These are phyloP conservation scores for Physcomitrium patens DNA, from an alignment of 225 moss, liverwort and hornwort species.

Conservation along the genomic window DNA sequence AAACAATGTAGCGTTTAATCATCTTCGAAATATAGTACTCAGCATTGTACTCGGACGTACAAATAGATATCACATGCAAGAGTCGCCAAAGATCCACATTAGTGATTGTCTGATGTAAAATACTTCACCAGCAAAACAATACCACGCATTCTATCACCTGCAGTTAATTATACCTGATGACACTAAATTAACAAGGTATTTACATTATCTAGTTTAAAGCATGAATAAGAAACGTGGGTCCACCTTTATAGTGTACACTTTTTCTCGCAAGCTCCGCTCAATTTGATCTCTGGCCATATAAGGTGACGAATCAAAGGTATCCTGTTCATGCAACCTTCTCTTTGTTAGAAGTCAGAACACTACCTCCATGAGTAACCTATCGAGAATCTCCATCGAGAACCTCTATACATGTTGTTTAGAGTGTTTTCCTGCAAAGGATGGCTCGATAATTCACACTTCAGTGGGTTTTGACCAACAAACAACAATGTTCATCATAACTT, in stretches of 20 bases:
- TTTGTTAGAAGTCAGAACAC: slow-evolving; percentile 27
- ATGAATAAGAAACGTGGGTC: slow-evolving; percentile 19
- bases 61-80: slow-evolving; percentile 16
- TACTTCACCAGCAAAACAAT: slow-evolving; percentile 17
- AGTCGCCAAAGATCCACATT: slow-evolving; percentile 12
- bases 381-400: not conserved
- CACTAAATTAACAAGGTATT: slow-evolving; percentile 4
- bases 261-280: slow-evolving; percentile 86
- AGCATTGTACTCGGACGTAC: slow-evolving; percentile 5
- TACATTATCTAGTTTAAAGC: not conserved
- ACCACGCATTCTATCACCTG: not conserved
- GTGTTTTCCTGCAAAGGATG: slow-evolving; percentile 7
- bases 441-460: slow-evolving; percentile 3
- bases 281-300: slow-evolving; percentile 94
- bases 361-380: slow-evolving; percentile 17
- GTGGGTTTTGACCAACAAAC: not conserved
- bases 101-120: slow-evolving; percentile 15
- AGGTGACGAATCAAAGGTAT: slow-evolving; percentile 92
- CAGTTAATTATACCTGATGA: not conserved
- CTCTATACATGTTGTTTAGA: slow-evolving; percentile 16
- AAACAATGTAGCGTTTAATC: slow-evolving; percentile 26
- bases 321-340: slow-evolving; percentile 48
- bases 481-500: slow-evolving; percentile 14
- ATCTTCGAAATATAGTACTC: slow-evolving; percentile 22
- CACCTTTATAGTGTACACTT: slow-evolving; percentile 94